Percentiles rank a stretch among this genome's conserved stretches.
Conservation (phyloP, 2,329 filamentous ascomycete genomes). For the Dissoconium aciculare region DNA sequence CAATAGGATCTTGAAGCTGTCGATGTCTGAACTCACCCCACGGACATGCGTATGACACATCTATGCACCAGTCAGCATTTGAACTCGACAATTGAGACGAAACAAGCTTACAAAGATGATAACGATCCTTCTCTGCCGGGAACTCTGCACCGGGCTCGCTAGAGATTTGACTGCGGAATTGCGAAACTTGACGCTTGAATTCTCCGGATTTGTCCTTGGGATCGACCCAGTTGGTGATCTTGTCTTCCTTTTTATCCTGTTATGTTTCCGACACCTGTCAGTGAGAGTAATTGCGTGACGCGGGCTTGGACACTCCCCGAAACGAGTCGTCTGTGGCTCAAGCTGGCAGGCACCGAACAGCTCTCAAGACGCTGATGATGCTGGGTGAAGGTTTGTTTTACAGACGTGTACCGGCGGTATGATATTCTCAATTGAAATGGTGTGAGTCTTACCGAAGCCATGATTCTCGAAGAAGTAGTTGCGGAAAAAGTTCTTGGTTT, state of each 20-base stretch:
- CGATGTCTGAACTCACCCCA: slow-evolving; percentile 58
- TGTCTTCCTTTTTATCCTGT: slow-evolving; percentile 17
- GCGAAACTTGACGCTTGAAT: slow-evolving; percentile 76
- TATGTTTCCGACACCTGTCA: slow-evolving; percentile 7
- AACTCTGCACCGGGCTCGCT: slow-evolving; percentile 57
- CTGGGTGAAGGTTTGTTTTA: too few species aligned
- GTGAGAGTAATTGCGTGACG: too few species aligned
- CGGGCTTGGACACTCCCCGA: too few species aligned
- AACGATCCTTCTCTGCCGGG: slow-evolving; percentile 72
- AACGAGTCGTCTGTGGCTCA: too few species aligned
- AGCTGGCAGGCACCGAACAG: too few species aligned
- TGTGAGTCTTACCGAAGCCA: too few species aligned
- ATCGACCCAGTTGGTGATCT: slow-evolving; percentile 71
- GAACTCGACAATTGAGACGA: too few species aligned
- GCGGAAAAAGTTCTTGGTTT: too few species aligned
- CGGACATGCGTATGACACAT: slow-evolving; percentile 84
- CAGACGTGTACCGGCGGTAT: too few species aligned
- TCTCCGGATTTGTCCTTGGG: slow-evolving; percentile 67
- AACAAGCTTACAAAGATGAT: slow-evolving; percentile 57
- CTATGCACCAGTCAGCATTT: slow-evolving; percentile 7
- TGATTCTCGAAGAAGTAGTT: too few species aligned
- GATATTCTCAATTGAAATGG: too few species aligned
- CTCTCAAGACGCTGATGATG: too few species aligned
- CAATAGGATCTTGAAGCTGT: not conserved
- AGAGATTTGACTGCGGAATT: slow-evolving; percentile 70